A percentile compares a stretch with the other conserved stretches of the same genome.
Conservation (phyloP, 2,329 filamentous ascomycete genomes). For the Rhexocercosporidium sp. region DNA sequence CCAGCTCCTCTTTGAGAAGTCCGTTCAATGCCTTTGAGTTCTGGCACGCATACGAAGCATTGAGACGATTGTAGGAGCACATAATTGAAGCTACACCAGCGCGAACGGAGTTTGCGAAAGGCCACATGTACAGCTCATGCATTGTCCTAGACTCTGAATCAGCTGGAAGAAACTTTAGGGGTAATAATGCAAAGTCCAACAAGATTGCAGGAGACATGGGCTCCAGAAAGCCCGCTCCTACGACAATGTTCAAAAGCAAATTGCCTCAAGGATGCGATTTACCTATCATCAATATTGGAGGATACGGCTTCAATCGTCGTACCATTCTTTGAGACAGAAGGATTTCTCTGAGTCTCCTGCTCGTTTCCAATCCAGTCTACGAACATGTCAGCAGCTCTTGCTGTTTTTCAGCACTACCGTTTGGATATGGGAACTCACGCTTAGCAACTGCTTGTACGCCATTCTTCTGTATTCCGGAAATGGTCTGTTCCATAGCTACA, state of each 20-base stretch:
- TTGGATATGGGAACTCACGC: slow-evolving; percentile 14
- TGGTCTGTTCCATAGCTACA: slow-evolving; percentile 41
- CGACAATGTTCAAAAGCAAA: neutral
- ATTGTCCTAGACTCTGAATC: slow-evolving; percentile 54
- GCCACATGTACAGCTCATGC: slow-evolving; percentile 80
- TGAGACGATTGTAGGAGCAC: slow-evolving; percentile 61
- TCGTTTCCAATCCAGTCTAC: slow-evolving; percentile 54
- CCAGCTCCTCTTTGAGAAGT: slow-evolving; percentile 55
- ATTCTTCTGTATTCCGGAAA: slow-evolving; percentile 42
- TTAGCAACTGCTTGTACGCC: slow-evolving; percentile 46
- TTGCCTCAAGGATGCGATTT: neutral
- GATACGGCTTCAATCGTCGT: slow-evolving; percentile 63
- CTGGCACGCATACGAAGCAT: slow-evolving; percentile 56
- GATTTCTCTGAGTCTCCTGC: slow-evolving; percentile 57
- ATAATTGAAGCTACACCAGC: slow-evolving; percentile 69
- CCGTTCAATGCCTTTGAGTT: slow-evolving; percentile 55
- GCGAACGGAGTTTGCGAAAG: slow-evolving; percentile 73
- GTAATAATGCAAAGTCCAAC: neutral
- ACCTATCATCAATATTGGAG: slow-evolving; percentile 73
- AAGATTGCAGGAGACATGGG: neutral
- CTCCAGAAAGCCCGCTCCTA: neutral
- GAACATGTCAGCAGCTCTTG: neutral
- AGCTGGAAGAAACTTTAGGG: neutral
- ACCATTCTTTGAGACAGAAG: slow-evolving; percentile 56
- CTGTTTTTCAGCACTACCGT: no score